These are phyloP conservation scores for Phytophthora agathidicida DNA, from an alignment of 352 stramenopile genomes.

Conservation along the genomic window DNA sequence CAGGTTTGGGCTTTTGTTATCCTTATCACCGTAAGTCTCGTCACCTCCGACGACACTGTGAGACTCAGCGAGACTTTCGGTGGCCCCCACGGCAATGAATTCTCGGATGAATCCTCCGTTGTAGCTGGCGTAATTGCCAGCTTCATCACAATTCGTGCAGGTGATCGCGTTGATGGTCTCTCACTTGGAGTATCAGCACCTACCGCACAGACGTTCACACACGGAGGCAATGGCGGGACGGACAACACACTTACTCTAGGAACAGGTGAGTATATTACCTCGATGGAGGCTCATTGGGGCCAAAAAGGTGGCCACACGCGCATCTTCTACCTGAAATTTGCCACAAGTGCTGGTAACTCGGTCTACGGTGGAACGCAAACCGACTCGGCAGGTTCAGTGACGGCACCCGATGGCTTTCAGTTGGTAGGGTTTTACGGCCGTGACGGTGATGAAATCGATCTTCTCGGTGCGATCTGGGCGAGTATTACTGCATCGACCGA, in stretches of 20 bases:
- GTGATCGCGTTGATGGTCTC: constrained; percentile 23
- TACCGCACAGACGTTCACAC: constrained; percentile 23
- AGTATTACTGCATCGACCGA: constrained; percentile 6
- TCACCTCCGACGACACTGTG: constrained; percentile 10
- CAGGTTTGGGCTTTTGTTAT: too few species aligned
- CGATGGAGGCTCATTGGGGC: constrained; percentile 31
- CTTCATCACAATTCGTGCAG: constrained; percentile 19
- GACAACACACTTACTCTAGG: constrained; percentile 25
- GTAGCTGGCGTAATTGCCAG: constrained; percentile 12
- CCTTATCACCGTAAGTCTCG: too few species aligned
- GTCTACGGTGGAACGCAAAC: constrained; percentile 21
- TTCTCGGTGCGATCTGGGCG: constrained; percentile 25
- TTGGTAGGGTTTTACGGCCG: constrained; percentile 26
- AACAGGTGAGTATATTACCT: constrained; percentile 22
- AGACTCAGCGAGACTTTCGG: constrained; percentile 24
- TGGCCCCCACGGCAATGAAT: constrained; percentile 24
- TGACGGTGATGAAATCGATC: constrained; percentile 31
- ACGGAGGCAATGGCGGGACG: constrained; percentile 20
- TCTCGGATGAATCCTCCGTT: constrained; percentile 25
- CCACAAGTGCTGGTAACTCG: constrained; percentile 24
- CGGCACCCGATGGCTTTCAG: constrained; percentile 19
- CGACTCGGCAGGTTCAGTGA: constrained; percentile 12
- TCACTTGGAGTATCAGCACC: constrained; percentile 15
- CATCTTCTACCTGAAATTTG: constrained; percentile 33
- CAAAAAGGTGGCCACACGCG: constrained; percentile 25